Evolutionary conservation across 768 basidiomycete species (phyloP), one percentile per base, ranked within the genome.

Genomic region (Panaeolus papilionaceus): DNA sequence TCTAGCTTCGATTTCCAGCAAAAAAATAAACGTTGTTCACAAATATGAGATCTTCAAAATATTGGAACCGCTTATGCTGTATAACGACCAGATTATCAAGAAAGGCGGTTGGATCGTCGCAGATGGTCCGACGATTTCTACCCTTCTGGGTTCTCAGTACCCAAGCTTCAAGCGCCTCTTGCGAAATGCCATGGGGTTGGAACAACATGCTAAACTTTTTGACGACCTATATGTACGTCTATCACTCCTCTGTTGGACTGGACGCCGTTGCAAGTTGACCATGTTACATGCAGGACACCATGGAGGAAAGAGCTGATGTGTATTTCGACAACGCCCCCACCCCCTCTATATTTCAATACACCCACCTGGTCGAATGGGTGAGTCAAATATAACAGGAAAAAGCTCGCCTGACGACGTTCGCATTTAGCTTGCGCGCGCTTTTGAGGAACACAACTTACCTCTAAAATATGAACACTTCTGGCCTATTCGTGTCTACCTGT

Each of bases 401-500:
- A 33, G 26, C 26, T 37, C 14, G 54, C 5, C 14, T 58, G 11
- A 58, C 14, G 28, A 11, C 54, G 3, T 7, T 12, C 11, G 14
- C 4, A 33, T 58, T 69, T 9, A 44, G 69, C 65, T 42, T 63
- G 45, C 18, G 20, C 28, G 54, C 62, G 38, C 65, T 20, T 33
- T 62, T 26, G 49, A 38, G 33, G 6, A 61, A 67, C 18, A 26
- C 67, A 40, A 49, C 42, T 14, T 61, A 26, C 33, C 45, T 11
- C 26, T 44, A 33, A 45, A 10, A 39, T 75, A 74, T 63, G 66
- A 72, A 45, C 66, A 74, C 44, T 67, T 69, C 14, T 76, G 77
- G 75, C 75, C 75, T 0, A 68, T 78, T 23, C 66, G 69, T 9
- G 69, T 75, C 45, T 75, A 73, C 28, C 38, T 77, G 11, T 28